Conservation (phyloP, 139 green algal species). For the Chlorella sp. region DNA sequence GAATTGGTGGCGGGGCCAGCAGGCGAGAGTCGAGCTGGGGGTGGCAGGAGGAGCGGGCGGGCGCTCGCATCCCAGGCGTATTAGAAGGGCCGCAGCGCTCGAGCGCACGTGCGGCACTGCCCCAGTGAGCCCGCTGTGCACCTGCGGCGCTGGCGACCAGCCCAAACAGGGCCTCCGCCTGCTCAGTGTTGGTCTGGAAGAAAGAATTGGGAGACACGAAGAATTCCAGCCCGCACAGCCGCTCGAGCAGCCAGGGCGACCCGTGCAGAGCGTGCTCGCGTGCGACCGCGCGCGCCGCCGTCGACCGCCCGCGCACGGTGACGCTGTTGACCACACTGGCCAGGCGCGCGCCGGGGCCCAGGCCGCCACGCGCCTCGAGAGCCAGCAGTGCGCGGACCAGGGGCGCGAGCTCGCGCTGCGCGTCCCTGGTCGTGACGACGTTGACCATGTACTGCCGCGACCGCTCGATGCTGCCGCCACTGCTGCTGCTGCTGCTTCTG, state of each 20-base stretch:
- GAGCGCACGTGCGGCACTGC: background rate
- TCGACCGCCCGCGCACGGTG: background rate
- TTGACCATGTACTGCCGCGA: constrained; percentile 19
- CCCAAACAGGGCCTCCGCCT: constrained; percentile 75
- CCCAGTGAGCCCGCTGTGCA: background rate
- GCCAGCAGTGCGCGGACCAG: constrained; percentile 25
- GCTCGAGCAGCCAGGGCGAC: constrained; percentile 35
- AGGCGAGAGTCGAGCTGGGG: no score
- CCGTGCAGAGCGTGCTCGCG: constrained; percentile 31
- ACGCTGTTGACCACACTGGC: constrained; percentile 58
- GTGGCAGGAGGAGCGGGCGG: no score
- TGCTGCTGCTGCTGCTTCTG: constrained; percentile 14
- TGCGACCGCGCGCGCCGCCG: constrained; percentile 5
- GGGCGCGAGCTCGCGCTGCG: constrained; percentile 24
- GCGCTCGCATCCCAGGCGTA: no score
- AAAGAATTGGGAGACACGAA: constrained; percentile 76
- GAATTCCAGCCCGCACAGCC: constrained; percentile 67
- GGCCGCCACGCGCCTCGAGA: background rate
- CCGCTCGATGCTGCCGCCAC: background rate
- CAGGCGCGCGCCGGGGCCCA: background rate
- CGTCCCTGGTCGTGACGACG: constrained; percentile 32
- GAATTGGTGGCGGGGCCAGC: no score
- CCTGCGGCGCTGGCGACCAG: constrained; percentile 53
- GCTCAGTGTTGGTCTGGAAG: constrained; percentile 89
- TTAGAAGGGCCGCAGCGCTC: no score